phyloP scores from a whole-genome alignment of 768 basidiomycete species.

The Lactifluus piperatus region DNA sequence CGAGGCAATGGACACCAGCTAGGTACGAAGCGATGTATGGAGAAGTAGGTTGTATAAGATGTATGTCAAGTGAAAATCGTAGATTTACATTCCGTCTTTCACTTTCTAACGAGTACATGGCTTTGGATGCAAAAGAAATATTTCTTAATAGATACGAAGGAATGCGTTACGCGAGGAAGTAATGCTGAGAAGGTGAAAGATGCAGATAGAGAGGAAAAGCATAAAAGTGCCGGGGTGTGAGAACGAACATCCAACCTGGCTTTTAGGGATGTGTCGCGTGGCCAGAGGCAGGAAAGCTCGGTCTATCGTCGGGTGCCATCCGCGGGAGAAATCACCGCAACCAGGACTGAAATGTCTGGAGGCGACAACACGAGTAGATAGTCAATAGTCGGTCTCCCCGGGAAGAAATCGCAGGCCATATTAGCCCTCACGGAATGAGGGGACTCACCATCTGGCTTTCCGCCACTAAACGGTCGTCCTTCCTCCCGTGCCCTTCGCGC shows the following conservation, averaged over 20 bases:
- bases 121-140: not conserved
- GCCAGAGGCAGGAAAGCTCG: not conserved
- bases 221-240: not conserved
- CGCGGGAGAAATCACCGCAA: slow-evolving; percentile 52
- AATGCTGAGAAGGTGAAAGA: not conserved
- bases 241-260: not conserved
- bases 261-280: not conserved
- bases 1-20: slow-evolving; percentile 81
- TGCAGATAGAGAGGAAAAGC: not conserved
- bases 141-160: slow-evolving; percentile 3
- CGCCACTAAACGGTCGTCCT: slow-evolving; percentile 65
- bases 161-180: not conserved
- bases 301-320: slow-evolving; percentile 3
- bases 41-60: not conserved
- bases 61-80: slow-evolving; percentile 3
- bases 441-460: slow-evolving; percentile 73
- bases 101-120: slow-evolving; percentile 7
- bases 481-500: slow-evolving; percentile 68
- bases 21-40: slow-evolving; percentile 16
- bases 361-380: not conserved
- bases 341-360: slow-evolving; percentile 57
- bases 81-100: not conserved
- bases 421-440: not conserved
- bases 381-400: not conserved
- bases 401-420: not conserved